Base-by-base conservation (phyloP, 345 rosid genomes). In the Eucalyptus grandis region DNA sequence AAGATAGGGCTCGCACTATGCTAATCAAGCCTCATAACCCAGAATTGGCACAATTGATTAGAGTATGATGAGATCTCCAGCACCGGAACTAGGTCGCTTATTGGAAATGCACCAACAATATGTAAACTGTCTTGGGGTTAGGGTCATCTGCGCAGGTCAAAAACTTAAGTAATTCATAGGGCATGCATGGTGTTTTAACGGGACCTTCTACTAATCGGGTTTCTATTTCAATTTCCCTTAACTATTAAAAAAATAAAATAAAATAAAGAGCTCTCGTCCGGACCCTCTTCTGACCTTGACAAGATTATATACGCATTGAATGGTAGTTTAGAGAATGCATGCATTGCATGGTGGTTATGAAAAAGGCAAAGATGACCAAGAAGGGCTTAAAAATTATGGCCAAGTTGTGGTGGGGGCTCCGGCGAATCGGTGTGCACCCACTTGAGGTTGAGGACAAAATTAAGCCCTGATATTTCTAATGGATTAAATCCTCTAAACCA, bases 231-330 rank as follows among this genome's bases (percentile, higher is more conserved):
- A 15, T 62, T 13, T 14, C 40, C 21, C 77, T 15, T 8, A 65
- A n/a, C 40, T 65, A 65, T 14, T 1, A 6, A 0, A 6, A n/a
- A 30, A 4, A 65, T 4, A 19, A 11, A 19, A 10, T 3, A 5
- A 10, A 72, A 5, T 14, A 49, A 15, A 14, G 15, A 40, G 83
- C 83, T 40, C 44, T 77, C 85, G 30, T 40, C 30, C 3, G 83
- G 47, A 40, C 85, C 85, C 26, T 77, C 47, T 21, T 77, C 47
- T 77, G 47, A 22, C 47, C 30, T 77, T 11, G 47, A 40, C 30
- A 40, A 40, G 24, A 77, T 40, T 77, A 77, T 40, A 21, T 77
- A 77, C 7, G 47, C 47, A 40, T 77, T 77, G 85, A 77, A 77
- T 77, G 47, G 30, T 77, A 11, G 85, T 77, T 77, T 40, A 11